Percentiles rank a stretch among this genome's conserved stretches.
phyloP scores from a whole-genome alignment of 495 filamentous ascomycete genomes.

The Coniosporium apollinis region DNA sequence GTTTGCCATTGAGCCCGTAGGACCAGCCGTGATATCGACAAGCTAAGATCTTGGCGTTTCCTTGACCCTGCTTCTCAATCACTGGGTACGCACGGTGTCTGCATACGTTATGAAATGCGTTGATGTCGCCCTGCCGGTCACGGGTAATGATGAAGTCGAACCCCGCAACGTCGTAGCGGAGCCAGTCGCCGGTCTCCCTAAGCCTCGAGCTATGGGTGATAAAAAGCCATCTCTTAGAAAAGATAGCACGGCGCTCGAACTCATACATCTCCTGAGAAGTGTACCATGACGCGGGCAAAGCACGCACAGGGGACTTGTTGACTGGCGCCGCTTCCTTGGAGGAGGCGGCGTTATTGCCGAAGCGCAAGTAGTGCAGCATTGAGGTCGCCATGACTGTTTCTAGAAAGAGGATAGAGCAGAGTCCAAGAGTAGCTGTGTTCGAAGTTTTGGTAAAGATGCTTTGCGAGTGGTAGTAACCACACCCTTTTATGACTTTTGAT shows the following conservation, averaged over 20 bases:
- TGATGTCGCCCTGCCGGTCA: constrained; percentile 30
- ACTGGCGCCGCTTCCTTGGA: too few species aligned
- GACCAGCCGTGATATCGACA: constrained; percentile 50
- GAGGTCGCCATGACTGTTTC: too few species aligned
- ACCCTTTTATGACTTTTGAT: too few species aligned
- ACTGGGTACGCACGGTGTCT: constrained; percentile 40
- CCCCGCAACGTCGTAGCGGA: too few species aligned
- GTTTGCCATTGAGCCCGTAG: constrained; percentile 34
- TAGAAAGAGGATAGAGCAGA: too few species aligned
- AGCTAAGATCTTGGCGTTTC: constrained; percentile 32
- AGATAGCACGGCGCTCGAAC: constrained; percentile 34
- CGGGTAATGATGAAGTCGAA: constrained; percentile 29
- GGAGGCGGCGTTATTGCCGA: too few species aligned
- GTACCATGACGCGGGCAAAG: constrained; percentile 32
- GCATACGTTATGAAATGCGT: constrained; percentile 41
- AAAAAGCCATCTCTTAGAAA: constrained; percentile 34
- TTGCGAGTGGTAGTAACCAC: too few species aligned
- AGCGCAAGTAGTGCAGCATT: too few species aligned
- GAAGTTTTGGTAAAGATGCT: too few species aligned
- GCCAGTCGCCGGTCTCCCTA: constrained; percentile 29
- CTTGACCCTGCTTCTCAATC: constrained; percentile 30
- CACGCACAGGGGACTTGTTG: constrained; percentile 18
- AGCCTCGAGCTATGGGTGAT: constrained; percentile 30
- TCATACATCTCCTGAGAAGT: constrained; percentile 30
- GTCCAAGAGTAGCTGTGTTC: too few species aligned